phyloP scores from a whole-genome alignment of 164 flowering plant species.

The Aristolochia fimbriata region DNA sequence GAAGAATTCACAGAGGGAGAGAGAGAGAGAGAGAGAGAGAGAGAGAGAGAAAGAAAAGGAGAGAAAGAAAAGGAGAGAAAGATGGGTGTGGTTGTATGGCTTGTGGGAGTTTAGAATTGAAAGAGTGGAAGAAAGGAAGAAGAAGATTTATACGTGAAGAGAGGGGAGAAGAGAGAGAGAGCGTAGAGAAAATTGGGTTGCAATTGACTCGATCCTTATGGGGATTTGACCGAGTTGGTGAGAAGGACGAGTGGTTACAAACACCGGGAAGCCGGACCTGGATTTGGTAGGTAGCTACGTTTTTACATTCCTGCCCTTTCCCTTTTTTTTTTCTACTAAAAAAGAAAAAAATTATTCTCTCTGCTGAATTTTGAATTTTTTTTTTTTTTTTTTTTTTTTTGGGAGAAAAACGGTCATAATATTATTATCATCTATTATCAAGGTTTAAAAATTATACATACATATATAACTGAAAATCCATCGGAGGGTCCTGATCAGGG shows the following conservation, averaged over 20 bases:
- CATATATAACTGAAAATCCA: too few species aligned
- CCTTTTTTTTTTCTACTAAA: too few species aligned
- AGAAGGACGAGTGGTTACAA: slow-evolving; percentile 16
- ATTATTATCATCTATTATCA: too few species aligned
- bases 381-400: too few species aligned
- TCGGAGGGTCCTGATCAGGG: too few species aligned
- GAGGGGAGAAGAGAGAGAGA: not conserved
- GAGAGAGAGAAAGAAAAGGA: not conserved
- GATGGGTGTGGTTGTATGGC: not conserved
- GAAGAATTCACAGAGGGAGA: too few species aligned
- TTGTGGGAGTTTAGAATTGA: not conserved
- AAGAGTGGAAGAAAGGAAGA: slow-evolving; percentile 2
- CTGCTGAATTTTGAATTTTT: too few species aligned
- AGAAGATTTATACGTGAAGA: slow-evolving; percentile 5
- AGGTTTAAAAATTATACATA: too few species aligned
- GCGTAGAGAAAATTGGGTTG: not conserved
- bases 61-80: slow-evolving; percentile 1
- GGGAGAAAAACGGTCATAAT: too few species aligned
- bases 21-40: not conserved
- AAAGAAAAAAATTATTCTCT: too few species aligned
- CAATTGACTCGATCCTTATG: slow-evolving; percentile 16
- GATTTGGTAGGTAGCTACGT: slow-evolving; percentile 17
- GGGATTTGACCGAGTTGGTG: slow-evolving; percentile 23
- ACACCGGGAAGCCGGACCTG: slow-evolving; percentile 2
- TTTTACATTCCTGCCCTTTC: slow-evolving; percentile 2